These are phyloP conservation scores for Crassisporium funariophilum DNA, from an alignment of 768 basidiomycete genomes.

Conservation along the genomic window DNA sequence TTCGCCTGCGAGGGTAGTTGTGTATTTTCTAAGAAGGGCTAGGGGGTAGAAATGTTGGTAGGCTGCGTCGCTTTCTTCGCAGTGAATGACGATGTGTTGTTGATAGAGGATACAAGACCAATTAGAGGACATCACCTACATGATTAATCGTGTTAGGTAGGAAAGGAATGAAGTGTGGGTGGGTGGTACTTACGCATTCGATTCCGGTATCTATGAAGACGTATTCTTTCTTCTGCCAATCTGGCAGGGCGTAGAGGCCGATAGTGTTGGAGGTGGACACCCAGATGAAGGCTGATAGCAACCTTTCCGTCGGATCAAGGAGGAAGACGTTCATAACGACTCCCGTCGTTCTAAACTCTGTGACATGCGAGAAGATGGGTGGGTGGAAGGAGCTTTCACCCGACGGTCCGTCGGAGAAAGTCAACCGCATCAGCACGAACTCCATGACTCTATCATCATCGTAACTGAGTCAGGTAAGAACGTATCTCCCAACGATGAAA, in stretches of 20 bases:
- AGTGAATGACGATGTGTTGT: conserved; percentile 69
- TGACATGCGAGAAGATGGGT: conserved; percentile 61
- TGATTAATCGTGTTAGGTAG: no score
- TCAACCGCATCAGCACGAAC: conserved; percentile 69
- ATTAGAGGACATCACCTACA: conserved; percentile 68
- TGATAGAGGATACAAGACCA: conserved; percentile 78
- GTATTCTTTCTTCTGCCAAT: conserved; percentile 68
- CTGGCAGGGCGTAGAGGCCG: conserved; percentile 63
- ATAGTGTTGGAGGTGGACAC: conserved; percentile 53
- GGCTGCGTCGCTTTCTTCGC: conserved; percentile 66
- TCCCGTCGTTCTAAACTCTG: conserved; percentile 63
- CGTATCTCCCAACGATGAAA: conserved; percentile 3
- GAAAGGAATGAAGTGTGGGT: neutral
- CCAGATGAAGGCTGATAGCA: conserved; percentile 75
- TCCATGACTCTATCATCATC: conserved; percentile 69
- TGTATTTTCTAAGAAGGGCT: conserved; percentile 38
- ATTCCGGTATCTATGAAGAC: conserved; percentile 76
- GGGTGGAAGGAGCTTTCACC: conserved; percentile 36
- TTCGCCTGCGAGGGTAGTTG: conserved; percentile 24
- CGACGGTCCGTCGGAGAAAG: conserved; percentile 54
- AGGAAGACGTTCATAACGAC: conserved; percentile 80
- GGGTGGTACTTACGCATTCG: conserved; percentile 64
- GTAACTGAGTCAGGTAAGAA: conserved; percentile 36
- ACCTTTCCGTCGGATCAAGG: conserved; percentile 60
- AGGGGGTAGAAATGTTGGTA: conserved; percentile 72